A percentile compares a stretch with the other conserved stretches of the same genome.
Conservation (phyloP, 768 basidiomycete genomes). For the Naematelia encephala region DNA sequence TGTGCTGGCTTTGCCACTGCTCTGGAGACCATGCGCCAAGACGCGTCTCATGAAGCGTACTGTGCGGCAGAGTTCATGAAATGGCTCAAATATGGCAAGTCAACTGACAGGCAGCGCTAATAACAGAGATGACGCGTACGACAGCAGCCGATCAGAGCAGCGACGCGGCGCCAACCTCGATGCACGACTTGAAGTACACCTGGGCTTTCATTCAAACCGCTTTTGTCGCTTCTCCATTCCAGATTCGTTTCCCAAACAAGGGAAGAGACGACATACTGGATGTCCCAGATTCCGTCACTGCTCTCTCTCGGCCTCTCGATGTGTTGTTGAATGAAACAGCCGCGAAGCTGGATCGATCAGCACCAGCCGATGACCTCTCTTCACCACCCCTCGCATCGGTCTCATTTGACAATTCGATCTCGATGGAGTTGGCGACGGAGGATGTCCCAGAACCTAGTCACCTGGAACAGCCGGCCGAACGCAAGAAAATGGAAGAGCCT, state of each 20-base stretch:
- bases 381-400: neutral
- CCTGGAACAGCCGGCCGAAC: conserved; percentile 8
- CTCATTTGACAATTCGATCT: neutral
- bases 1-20: conserved; percentile 19
- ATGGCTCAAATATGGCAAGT: conserved; percentile 44
- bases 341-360: neutral
- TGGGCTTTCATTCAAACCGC: conserved; percentile 40
- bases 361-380: conserved; percentile 3
- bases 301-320: neutral
- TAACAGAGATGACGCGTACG: conserved; percentile 10
- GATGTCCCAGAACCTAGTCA: neutral
- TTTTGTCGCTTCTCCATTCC: conserved; percentile 29
- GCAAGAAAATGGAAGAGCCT: conserved; percentile 22
- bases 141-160: conserved; percentile 4
- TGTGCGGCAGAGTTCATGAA: conserved; percentile 31
- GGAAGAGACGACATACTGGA: neutral
- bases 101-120: neutral
- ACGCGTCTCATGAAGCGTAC: conserved; percentile 22
- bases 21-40: conserved; percentile 23
- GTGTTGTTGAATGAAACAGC: neutral
- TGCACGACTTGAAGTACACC: conserved; percentile 33
- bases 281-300: neutral
- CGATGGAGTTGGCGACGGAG: neutral
- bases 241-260: conserved; percentile 20
- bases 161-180: conserved; percentile 21